These are phyloP conservation scores for Heteromeles arbutifolia DNA, from an alignment of 306 rosid species.

Conservation along the genomic window DNA sequence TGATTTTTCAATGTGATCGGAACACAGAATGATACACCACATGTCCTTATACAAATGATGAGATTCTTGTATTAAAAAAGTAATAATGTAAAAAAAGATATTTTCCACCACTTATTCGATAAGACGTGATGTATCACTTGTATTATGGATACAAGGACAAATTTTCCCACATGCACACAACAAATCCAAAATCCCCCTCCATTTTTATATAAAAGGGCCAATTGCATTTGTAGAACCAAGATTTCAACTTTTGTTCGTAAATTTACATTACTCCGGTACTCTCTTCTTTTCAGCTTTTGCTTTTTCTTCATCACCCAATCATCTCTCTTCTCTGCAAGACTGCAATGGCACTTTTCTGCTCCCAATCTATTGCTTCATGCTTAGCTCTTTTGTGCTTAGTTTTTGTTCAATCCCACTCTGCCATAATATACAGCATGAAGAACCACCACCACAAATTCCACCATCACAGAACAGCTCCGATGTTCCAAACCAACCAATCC, in stretches of 20 bases:
- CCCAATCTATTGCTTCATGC: conserved; percentile 17
- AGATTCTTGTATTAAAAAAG: too few species aligned
- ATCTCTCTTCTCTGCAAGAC: conserved; percentile 24
- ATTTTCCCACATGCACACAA: conserved; percentile 17
- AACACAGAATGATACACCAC: rapidly evolving
- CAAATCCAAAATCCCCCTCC: conserved; percentile 17
- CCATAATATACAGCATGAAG: conserved; percentile 48
- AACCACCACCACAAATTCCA: conserved; percentile 49
- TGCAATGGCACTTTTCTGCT: conserved; percentile 30
- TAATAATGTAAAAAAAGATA: too few species aligned
- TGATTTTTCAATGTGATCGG: too few species aligned
- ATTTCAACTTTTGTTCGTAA: neutral
- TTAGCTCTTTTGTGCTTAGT: conserved; percentile 23
- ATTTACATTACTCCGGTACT: neutral
- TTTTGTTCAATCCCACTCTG: conserved; percentile 44
- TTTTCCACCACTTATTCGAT: too few species aligned
- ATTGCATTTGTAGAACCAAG: neutral
- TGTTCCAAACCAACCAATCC: conserved; percentile 70
- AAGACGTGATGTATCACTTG: too few species aligned
- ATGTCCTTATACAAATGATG: rapidly evolving
- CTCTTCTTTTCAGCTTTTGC: conserved; percentile 20
- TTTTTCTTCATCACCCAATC: neutral
- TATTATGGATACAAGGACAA: rapidly evolving
- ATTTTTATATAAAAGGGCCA: neutral
- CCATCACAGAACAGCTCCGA: conserved; percentile 37